Conservation (phyloP, 192 early-diverging fungal species). For the Globomyces pollinis-pini region DNA sequence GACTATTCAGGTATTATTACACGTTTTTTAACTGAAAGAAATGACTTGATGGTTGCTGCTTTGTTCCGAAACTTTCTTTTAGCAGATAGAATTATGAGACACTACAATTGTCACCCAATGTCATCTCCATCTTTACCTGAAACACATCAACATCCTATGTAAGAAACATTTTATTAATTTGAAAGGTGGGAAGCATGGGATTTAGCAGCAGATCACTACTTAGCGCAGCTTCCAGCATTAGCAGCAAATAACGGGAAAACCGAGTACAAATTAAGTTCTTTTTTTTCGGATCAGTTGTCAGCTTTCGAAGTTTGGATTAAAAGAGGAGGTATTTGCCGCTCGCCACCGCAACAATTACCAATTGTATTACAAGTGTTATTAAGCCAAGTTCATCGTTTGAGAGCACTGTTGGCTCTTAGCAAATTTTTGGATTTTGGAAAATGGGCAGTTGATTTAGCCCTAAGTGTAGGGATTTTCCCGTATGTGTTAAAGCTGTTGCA, state of each 20-base stretch:
- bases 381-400: slow-evolving; percentile 87
- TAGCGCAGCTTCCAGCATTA: slow-evolving; percentile 81
- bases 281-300: slow-evolving; percentile 94
- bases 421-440: slow-evolving; percentile 87
- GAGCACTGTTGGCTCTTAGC: slow-evolving; percentile 85
- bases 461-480: slow-evolving; percentile 93
- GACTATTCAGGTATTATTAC: slow-evolving; percentile 67
- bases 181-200: slow-evolving; percentile 98
- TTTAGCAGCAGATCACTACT: slow-evolving; percentile 85
- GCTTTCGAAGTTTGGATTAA: slow-evolving; percentile 96
- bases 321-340: slow-evolving; percentile 65
- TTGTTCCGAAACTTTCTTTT: slow-evolving; percentile 94
- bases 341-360: slow-evolving; percentile 84
- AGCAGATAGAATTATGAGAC: slow-evolving; percentile 92
- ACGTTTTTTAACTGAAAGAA: too few relatives aligned
- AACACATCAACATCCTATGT: slow-evolving; percentile 91
- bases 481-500: slow-evolving; percentile 94
- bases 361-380: slow-evolving; percentile 94
- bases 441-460: slow-evolving; percentile 87
- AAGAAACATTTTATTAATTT: too few relatives aligned
- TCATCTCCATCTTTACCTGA: slow-evolving; percentile 74
- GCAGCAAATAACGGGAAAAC: slow-evolving; percentile 32
- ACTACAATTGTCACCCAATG: slow-evolving; percentile 87
- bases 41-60: slow-evolving; percentile 89
- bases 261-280: slow-evolving; percentile 73